Evolutionary conservation across 1,284 basidiomycete species (phyloP).

Genomic region (Vanrija sp.): DNA sequence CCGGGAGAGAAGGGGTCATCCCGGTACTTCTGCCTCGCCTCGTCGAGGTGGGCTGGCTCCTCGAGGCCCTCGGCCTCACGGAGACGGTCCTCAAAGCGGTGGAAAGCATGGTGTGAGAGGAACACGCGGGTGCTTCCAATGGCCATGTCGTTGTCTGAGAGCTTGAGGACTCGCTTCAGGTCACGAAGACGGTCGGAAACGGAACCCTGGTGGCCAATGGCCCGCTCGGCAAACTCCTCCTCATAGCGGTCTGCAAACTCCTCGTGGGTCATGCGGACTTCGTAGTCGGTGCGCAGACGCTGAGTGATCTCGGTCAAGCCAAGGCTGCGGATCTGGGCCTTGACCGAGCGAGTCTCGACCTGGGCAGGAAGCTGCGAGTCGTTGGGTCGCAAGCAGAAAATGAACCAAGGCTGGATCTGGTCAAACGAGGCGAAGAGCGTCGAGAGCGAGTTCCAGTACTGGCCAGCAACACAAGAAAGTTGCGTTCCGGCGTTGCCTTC

Average conservation of each 20-base stretch:
- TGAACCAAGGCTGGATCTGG: constrained; percentile 86
- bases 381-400: constrained; percentile 91
- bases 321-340: constrained; percentile 80
- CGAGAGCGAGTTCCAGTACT: constrained; percentile 77
- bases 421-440: constrained; percentile 83
- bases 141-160: constrained; percentile 67
- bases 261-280: constrained; percentile 77
- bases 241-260: constrained; percentile 85
- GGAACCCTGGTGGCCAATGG: constrained; percentile 46
- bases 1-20: constrained; percentile 58
- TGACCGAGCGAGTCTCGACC: constrained; percentile 84
- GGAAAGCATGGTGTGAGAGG: constrained; percentile 82
- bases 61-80: constrained; percentile 79
- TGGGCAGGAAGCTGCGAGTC: constrained; percentile 92
- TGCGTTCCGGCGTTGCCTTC: constrained; percentile 66
- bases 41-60: constrained; percentile 53
- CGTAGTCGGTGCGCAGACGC: constrained; percentile 62
- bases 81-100: constrained; percentile 81
- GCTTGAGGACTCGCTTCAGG: constrained; percentile 62
- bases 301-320: constrained; percentile 76
- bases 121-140: constrained; percentile 84
- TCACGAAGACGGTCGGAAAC: constrained; percentile 46
- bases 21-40: constrained; percentile 59
- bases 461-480: constrained; percentile 71
- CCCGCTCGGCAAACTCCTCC: constrained; percentile 52